phyloP scores from a whole-genome alignment of 106 monocot genomes.

The Allium cepa region DNA sequence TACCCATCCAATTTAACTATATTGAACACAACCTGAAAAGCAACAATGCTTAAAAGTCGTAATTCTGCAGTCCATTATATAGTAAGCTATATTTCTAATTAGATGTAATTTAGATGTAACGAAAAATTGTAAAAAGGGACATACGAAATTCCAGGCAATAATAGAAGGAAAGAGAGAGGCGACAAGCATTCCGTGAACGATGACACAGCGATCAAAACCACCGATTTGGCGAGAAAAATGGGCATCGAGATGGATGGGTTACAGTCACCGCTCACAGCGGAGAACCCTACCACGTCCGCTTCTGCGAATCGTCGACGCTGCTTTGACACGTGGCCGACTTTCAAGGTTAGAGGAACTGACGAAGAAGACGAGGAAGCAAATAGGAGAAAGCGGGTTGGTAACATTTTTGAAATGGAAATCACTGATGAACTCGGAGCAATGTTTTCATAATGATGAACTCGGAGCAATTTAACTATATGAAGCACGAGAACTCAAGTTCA shows the following conservation, averaged over 20 bases:
- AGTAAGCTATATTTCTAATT: no score
- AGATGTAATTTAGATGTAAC: neutral
- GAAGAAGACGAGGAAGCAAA: neutral
- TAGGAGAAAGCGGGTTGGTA: neutral
- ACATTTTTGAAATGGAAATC: neutral
- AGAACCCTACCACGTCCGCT: conserved; percentile 39
- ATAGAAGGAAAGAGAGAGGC: conserved; percentile 74
- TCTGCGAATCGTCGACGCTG: conserved; percentile 37
- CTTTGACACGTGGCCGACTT: conserved; percentile 26
- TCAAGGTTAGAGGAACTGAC: neutral
- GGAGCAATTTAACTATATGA: no score
- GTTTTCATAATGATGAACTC: no score
- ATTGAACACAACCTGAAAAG: no score
- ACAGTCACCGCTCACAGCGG: conserved; percentile 54
- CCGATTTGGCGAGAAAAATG: conserved; percentile 29
- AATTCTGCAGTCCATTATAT: no score
- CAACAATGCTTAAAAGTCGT: no score
- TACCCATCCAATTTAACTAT: no score
- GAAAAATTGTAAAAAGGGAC: neutral
- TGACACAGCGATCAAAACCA: conserved; percentile 45
- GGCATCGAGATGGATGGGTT: conserved; percentile 63
- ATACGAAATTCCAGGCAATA: conserved; percentile 69
- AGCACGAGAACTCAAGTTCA: no score
- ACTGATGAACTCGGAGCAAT: neutral
- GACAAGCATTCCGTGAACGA: conserved; percentile 88